Percentiles rank a stretch among this genome's conserved stretches.
phyloP scores from a whole-genome alignment of 768 basidiomycete species.

The Pleurotus cornucopiae region DNA sequence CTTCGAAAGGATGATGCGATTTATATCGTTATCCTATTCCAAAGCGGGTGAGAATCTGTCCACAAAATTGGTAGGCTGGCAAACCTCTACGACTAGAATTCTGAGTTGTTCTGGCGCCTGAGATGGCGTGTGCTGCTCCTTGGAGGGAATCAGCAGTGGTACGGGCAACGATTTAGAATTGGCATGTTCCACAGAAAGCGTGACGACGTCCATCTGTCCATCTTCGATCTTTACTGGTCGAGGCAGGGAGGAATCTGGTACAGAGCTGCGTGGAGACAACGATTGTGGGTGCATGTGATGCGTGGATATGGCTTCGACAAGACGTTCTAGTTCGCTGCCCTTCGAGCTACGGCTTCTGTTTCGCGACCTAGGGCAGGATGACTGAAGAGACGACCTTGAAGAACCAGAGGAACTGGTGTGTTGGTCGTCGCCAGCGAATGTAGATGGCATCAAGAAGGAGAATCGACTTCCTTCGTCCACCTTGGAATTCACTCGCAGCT shows the following conservation, averaged over 20 bases:
- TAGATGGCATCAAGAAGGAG: conserved; percentile 67
- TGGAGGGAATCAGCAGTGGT: not conserved
- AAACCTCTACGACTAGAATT: conserved; percentile 67
- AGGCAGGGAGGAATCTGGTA: conserved; percentile 23
- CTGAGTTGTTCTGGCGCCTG: conserved; percentile 26
- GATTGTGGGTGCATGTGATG: conserved; percentile 23
- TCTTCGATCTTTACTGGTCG: conserved; percentile 33
- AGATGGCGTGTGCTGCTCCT: not conserved
- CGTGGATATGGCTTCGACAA: conserved; percentile 45
- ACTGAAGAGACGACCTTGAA: conserved; percentile 14
- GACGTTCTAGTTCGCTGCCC: conserved; percentile 34
- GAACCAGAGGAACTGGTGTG: conserved; percentile 16
- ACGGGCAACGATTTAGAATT: not conserved
- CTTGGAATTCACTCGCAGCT: conserved; percentile 72
- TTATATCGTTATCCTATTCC: conserved; percentile 68
- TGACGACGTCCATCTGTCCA: conserved; percentile 15
- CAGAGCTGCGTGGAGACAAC: not conserved
- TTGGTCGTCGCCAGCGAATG: conserved; percentile 27
- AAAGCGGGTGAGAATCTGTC: not conserved
- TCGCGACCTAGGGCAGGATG: conserved; percentile 21
- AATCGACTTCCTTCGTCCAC: conserved; percentile 66
- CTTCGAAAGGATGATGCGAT: conserved; percentile 66
- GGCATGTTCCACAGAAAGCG: conserved; percentile 6
- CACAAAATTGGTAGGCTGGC: conserved; percentile 4
- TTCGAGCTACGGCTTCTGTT: conserved; percentile 20